These are phyloP conservation scores for Gypsophila paniculata DNA, from an alignment of 179 eudicot species.

Conservation along the genomic window DNA sequence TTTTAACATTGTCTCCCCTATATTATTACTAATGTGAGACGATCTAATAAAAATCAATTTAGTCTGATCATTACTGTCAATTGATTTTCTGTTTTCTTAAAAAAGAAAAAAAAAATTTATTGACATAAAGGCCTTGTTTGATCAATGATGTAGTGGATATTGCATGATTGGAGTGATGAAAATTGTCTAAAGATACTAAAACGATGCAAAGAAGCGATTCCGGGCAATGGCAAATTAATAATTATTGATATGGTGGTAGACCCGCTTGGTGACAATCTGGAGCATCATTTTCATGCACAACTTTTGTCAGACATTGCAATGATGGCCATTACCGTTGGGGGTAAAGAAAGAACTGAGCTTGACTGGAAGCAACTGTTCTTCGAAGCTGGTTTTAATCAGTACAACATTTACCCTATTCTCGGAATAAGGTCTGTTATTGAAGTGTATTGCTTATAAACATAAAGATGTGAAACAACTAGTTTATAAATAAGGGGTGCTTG, in stretches of 20 bases:
- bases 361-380: slow-evolving; percentile 31
- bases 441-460: too few species aligned
- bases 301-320: slow-evolving; percentile 22
- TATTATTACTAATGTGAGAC: too few species aligned
- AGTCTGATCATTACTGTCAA: too few species aligned
- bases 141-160: slow-evolving; percentile 23
- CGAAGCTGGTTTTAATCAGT: slow-evolving; percentile 27
- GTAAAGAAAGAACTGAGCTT: slow-evolving; percentile 28
- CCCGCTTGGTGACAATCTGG: not conserved
- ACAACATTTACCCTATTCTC: slow-evolving; percentile 21
- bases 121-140: not conserved
- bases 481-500: too few species aligned
- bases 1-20: too few species aligned
- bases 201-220: slow-evolving; percentile 35
- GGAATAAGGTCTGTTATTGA: slow-evolving; percentile 32
- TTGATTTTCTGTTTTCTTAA: too few species aligned
- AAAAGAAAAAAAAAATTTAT: too few species aligned
- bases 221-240: slow-evolving; percentile 27
- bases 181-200: slow-evolving; percentile 22
- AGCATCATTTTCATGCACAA: not conserved
- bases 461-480: too few species aligned
- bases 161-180: slow-evolving; percentile 35
- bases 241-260: slow-evolving; percentile 23
- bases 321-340: slow-evolving; percentile 5
- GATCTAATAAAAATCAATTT: too few species aligned